Conservation (phyloP, 495 filamentous ascomycete genomes). For the Aspergillus carlsbadensis region DNA sequence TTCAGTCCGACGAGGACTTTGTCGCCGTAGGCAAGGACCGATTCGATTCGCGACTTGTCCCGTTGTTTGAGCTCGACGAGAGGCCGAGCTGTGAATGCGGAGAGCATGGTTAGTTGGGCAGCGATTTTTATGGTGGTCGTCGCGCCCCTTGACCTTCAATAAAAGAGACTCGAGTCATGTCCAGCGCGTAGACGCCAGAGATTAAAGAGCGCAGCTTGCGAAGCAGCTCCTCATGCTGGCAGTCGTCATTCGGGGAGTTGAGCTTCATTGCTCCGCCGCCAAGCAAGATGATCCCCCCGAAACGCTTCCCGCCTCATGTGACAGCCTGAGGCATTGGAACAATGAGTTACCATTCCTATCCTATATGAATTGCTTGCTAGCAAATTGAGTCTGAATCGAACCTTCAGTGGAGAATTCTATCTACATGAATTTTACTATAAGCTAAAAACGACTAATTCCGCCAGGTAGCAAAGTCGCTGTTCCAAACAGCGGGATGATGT, state of each 20-base stretch:
- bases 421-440: neutral
- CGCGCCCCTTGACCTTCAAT: constrained; percentile 20
- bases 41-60: constrained; percentile 95
- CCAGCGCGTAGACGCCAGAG: constrained; percentile 11
- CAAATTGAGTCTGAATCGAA: neutral
- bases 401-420: constrained; percentile 3
- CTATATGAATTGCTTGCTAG: neutral
- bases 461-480: neutral
- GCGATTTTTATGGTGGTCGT: constrained; percentile 19
- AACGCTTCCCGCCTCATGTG: constrained; percentile 19
- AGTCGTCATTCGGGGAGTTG: neutral
- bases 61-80: constrained; percentile 93
- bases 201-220: constrained; percentile 5
- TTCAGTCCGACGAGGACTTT: constrained; percentile 87
- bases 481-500: neutral
- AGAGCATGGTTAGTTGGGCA: constrained; percentile 76
- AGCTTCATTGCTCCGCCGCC: constrained; percentile 8
- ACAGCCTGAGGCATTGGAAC: neutral
- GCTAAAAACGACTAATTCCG: constrained; percentile 8
- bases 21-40: constrained; percentile 88
- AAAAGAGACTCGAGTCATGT: constrained; percentile 15
- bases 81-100: constrained; percentile 93
- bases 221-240: constrained; percentile 10
- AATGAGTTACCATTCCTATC: neutral
- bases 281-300: constrained; percentile 9